Base-by-base conservation (phyloP, 1,284 basidiomycete species). In the Boletus mariae region DNA sequence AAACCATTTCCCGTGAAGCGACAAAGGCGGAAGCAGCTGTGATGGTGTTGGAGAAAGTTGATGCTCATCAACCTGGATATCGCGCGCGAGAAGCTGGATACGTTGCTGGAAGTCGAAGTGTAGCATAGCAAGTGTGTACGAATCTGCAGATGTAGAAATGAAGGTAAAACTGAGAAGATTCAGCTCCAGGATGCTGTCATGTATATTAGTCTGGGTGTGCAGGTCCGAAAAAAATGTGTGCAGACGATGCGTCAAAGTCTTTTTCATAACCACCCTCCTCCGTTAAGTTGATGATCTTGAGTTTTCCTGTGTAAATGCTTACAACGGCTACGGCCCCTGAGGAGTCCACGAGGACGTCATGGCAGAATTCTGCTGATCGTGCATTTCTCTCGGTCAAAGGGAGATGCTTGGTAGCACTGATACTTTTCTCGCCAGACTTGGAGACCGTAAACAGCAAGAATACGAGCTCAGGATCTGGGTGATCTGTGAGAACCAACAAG, bases 151-250 rank as follows among this genome's bases (percentile, higher is more conserved):
- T 57, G 61, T 60, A 29, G 84, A 75, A 10, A 92, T 66, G 71
- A 94, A 90, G 1, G 80, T 74, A 20, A 93, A 64, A 13, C 85
- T 80, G 20, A 93, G 74, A 3, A 95, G 72, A 60, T 86, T 92
- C 52, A 90, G 71, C 62, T 94, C 91, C 6, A 83, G 80, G 37
- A 92, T 66, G 49, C 91, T 94, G 58, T 26, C 13, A 37, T 15
- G 40, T 5, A 25, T 45, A 10, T 32, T 23, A 68, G 53, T 23
- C 15, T 35, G 3, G 17, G 11, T 44, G 37, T 40, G 17, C 23
- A 15, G 41, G 9, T 13, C 44, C 38, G 9, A 47, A 37, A 20
- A 53, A 20, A 48, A 23, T 28, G 48, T 9, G 49, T 51, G 75
- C 85, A 61, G 62, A 90, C 89, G 79, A 76, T 53, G 79, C 75